Percentiles rank a stretch among this genome's conserved stretches.
Evolutionary conservation across 179 eudicot species (phyloP).

Genomic region (Pouteria campechiana): DNA sequence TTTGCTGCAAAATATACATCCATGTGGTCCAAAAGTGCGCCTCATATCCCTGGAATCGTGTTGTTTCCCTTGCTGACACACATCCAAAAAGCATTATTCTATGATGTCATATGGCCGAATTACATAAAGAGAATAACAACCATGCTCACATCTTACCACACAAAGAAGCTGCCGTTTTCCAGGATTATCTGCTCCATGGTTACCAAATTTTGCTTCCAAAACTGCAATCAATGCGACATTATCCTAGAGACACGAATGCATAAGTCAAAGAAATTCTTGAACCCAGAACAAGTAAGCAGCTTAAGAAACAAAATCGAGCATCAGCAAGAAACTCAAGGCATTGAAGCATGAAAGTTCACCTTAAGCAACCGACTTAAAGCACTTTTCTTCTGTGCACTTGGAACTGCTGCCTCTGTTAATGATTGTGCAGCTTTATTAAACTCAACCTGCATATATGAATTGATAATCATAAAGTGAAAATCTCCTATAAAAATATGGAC

Average conservation of each 20-base stretch:
- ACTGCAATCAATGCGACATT: slow-evolving; percentile 91
- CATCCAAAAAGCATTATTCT: too few species aligned
- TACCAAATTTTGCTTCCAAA: slow-evolving; percentile 82
- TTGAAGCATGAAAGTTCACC: slow-evolving; percentile 33
- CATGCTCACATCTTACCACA: slow-evolving; percentile 49
- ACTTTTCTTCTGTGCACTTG: slow-evolving; percentile 68
- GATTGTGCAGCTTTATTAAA: slow-evolving; percentile 97
- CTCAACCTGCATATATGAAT: slow-evolving; percentile 51
- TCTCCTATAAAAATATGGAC: too few species aligned
- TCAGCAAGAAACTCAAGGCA: too few species aligned
- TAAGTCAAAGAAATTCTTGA: not conserved
- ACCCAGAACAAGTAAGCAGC: not conserved
- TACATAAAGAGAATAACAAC: not conserved
- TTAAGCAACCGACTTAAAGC: slow-evolving; percentile 71
- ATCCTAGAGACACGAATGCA: slow-evolving; percentile 63
- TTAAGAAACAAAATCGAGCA: too few species aligned
- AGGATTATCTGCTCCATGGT: slow-evolving; percentile 68
- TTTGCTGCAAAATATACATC: too few species aligned
- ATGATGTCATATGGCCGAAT: too few species aligned
- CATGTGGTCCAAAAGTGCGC: too few species aligned
- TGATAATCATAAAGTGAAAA: too few species aligned
- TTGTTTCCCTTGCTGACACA: too few species aligned
- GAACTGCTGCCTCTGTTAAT: slow-evolving; percentile 76
- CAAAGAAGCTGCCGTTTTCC: slow-evolving; percentile 96
- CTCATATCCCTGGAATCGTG: too few species aligned